These are phyloP conservation scores for Gracilaria caudata DNA, from an alignment of 23 red algal genomes.

Conservation along the genomic window DNA sequence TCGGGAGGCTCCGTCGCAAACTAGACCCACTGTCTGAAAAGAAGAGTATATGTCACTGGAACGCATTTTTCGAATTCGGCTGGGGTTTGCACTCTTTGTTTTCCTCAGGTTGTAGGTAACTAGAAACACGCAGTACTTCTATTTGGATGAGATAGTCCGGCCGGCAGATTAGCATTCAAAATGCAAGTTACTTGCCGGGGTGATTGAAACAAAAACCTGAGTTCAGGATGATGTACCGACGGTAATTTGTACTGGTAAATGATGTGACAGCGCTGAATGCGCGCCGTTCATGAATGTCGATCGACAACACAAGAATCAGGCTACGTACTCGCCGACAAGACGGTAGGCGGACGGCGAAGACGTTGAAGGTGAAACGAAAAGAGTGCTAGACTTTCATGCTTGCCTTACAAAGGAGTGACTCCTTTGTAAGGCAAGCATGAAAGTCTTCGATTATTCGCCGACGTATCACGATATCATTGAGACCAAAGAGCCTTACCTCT, in stretches of 20 bases:
- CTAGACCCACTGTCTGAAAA: slow-evolving; percentile 71
- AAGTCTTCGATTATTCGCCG: too few relatives aligned
- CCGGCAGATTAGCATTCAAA: background rate
- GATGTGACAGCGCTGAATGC: too few relatives aligned
- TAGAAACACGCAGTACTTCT: background rate
- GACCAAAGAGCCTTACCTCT: too few relatives aligned
- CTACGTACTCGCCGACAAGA: too few relatives aligned
- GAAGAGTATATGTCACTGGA: slow-evolving; percentile 8
- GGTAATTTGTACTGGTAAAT: too few relatives aligned
- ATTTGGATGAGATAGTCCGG: background rate
- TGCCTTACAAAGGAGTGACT: background rate
- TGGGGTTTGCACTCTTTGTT: background rate
- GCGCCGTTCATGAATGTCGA: background rate
- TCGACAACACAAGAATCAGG: too few relatives aligned
- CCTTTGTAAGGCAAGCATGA: background rate
- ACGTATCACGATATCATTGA: too few relatives aligned
- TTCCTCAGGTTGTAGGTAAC: background rate
- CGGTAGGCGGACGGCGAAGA: background rate
- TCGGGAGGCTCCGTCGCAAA: slow-evolving; percentile 57
- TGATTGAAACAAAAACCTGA: background rate
- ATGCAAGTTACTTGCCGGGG: background rate
- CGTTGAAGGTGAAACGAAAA: background rate
- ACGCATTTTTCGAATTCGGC: background rate
- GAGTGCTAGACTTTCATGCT: background rate
- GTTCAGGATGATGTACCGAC: background rate